Conservation (phyloP, 495 filamentous ascomycete genomes). For the Penicillium waksmanii region DNA sequence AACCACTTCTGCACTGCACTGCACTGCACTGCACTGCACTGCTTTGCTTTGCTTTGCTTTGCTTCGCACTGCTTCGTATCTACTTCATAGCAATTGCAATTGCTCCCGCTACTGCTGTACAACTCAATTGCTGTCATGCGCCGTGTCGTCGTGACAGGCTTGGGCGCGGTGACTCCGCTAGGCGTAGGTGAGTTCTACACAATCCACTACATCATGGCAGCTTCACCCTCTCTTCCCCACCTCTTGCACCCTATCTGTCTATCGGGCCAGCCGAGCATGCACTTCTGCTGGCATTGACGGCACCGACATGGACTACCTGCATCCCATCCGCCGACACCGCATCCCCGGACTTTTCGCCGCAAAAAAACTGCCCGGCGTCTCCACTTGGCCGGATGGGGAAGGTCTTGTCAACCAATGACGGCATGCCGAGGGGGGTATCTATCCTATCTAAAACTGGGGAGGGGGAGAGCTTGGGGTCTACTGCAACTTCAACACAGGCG, state of each 20-base stretch:
- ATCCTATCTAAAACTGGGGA: too few species aligned
- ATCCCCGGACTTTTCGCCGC: constrained; percentile 18
- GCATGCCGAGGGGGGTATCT: constrained; percentile 2
- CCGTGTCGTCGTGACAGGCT: constrained; percentile 91
- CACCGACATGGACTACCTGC: background rate
- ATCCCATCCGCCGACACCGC: background rate
- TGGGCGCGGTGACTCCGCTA: constrained; percentile 90
- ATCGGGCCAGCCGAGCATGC: background rate
- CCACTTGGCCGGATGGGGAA: constrained; percentile 34
- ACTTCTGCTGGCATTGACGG: background rate
- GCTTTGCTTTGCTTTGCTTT: too few species aligned
- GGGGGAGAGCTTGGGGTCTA: too few species aligned
- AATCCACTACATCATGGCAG: background rate
- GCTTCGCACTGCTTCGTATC: too few species aligned
- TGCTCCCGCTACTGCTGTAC: constrained; percentile 16
- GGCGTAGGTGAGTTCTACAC: constrained; percentile 65
- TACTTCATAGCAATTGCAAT: constrained; percentile 4
- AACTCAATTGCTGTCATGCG: constrained; percentile 63
- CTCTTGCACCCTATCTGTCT: background rate
- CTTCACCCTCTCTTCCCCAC: background rate
- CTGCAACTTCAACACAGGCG: too few species aligned
- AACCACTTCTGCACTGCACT: too few species aligned
- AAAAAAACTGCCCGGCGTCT: constrained; percentile 19
- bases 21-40: too few species aligned
- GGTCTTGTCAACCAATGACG: constrained; percentile 34